Percentiles rank a stretch among this genome's conserved stretches.
These are phyloP conservation scores for Dalechampia spathulata DNA, from an alignment of 441 rosid species.

Conservation along the genomic window DNA sequence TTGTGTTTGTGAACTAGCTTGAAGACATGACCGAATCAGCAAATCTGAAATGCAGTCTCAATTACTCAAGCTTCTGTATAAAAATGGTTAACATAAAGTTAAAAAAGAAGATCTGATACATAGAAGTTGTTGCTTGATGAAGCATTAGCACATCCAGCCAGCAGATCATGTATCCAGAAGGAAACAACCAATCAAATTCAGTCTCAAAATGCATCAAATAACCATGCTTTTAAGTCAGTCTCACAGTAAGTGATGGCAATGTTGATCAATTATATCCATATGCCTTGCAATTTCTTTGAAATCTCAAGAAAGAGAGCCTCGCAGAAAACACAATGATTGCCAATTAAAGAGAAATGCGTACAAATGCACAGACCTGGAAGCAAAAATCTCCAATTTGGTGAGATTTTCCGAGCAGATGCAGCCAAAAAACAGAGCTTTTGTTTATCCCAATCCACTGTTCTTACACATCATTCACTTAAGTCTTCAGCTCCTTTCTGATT, in stretches of 20 bases:
- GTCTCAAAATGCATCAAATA: not conserved
- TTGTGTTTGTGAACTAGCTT: not conserved
- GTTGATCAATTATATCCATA: not conserved
- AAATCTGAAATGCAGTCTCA: conserved; percentile 9
- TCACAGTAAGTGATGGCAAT: no score
- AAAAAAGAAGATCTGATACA: not conserved
- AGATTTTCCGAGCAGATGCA: not conserved
- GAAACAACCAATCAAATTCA: not conserved
- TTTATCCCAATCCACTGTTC: not conserved
- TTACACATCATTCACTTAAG: conserved; percentile 9
- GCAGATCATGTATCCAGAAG: not conserved
- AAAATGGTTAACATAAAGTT: not conserved
- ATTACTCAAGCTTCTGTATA: not conserved
- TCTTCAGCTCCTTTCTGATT: conserved; percentile 7
- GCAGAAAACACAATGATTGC: not conserved
- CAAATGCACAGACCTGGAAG: conserved; percentile 8
- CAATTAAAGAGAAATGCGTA: not conserved
- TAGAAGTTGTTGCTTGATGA: not conserved
- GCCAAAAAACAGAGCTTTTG: conserved; percentile 12
- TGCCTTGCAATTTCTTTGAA: not conserved
- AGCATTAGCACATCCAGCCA: not conserved
- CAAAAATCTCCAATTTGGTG: conserved; percentile 1
- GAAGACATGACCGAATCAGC: conserved; percentile 6
- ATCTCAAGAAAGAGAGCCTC: not conserved
- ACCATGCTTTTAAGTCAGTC: not conserved